Evolutionary conservation across 306 rosid genomes (phyloP).

Genomic region (Canavalia ensiformis): DNA sequence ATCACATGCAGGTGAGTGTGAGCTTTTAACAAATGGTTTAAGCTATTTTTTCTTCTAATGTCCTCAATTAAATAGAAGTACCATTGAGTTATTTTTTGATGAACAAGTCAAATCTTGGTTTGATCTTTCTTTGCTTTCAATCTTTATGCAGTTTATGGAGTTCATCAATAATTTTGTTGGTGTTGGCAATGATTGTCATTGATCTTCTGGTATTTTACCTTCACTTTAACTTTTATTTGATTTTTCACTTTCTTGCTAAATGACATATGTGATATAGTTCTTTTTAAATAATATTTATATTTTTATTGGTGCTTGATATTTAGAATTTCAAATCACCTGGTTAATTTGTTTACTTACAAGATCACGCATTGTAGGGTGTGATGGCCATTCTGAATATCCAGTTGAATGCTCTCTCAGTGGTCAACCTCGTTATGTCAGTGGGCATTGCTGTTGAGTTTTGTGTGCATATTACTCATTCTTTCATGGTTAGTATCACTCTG

Average conservation of each 20-base stretch:
- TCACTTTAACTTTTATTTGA: conserved; percentile 20
- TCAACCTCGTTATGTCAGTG: conserved; percentile 95
- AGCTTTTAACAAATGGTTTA: conserved; percentile 40
- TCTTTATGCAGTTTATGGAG: conserved; percentile 81
- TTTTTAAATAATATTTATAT: conserved; percentile 5
- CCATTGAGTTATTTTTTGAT: conserved; percentile 25
- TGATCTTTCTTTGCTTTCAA: conserved; percentile 47
- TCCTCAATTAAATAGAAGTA: conserved; percentile 40
- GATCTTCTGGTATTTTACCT: conserved; percentile 86
- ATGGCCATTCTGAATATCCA: conserved; percentile 97
- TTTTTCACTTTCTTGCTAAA: conserved; percentile 23
- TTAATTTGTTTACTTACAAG: conserved; percentile 45
- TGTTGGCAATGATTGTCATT: conserved; percentile 87
- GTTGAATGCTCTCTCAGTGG: conserved; percentile 95
- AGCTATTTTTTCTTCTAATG: conserved; percentile 26
- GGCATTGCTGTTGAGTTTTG: conserved; percentile 99
- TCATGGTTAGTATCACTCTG: conserved; percentile 73
- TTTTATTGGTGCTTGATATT: conserved; percentile 31
- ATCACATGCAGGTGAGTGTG: conserved; percentile 86
- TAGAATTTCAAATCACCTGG: conserved; percentile 37
- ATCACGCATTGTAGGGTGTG: conserved; percentile 75
- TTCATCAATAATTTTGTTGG: conserved; percentile 91
- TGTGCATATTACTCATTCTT: conserved; percentile 94
- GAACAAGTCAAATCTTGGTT: conserved; percentile 43
- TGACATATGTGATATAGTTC: conserved; percentile 29